These are phyloP conservation scores for Themeda triandra DNA, from an alignment of 176 grass and related monocot species.

Conservation along the genomic window DNA sequence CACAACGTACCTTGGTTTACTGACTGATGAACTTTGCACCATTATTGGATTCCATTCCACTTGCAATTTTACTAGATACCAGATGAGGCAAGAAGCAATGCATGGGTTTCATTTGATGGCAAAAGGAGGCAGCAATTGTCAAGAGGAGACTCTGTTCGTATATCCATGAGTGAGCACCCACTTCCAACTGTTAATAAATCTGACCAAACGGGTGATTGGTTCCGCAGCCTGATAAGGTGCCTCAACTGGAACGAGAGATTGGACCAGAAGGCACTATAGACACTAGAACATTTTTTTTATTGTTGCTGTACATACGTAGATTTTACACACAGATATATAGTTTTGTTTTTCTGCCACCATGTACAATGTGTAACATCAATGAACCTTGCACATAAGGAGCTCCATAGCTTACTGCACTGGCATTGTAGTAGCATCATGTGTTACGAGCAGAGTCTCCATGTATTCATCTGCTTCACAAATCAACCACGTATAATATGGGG, in stretches of 20 bases:
- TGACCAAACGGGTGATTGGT: slow-evolving; percentile 94
- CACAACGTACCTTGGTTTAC: not conserved
- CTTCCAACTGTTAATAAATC: slow-evolving; percentile 98
- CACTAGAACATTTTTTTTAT: not conserved
- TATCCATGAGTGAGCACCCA: slow-evolving; percentile 88
- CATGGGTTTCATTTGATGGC: slow-evolving; percentile 91
- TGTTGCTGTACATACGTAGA: slow-evolving; percentile 23
- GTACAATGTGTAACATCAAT: not conserved
- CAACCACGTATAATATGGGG: not conserved
- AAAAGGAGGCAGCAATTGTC: slow-evolving; percentile 91
- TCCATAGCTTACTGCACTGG: not conserved
- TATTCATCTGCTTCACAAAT: slow-evolving; percentile 8
- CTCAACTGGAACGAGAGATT: slow-evolving; percentile 97
- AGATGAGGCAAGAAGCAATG: slow-evolving; percentile 83
- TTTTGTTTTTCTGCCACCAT: not conserved
- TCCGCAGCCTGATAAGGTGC: slow-evolving; percentile 86
- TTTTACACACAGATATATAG: slow-evolving; percentile 32
- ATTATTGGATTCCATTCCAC: not conserved
- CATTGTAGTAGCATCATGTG: not conserved
- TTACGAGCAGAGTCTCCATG: not conserved
- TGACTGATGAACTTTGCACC: not conserved
- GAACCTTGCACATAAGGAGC: not conserved
- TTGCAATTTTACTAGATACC: slow-evolving; percentile 61
- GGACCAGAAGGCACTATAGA: slow-evolving; percentile 88
- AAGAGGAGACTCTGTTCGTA: slow-evolving; percentile 80